Evolutionary conservation across 2,329 filamentous ascomycete species (phyloP).

Genomic region (Sarocladiaceae sp.): DNA sequence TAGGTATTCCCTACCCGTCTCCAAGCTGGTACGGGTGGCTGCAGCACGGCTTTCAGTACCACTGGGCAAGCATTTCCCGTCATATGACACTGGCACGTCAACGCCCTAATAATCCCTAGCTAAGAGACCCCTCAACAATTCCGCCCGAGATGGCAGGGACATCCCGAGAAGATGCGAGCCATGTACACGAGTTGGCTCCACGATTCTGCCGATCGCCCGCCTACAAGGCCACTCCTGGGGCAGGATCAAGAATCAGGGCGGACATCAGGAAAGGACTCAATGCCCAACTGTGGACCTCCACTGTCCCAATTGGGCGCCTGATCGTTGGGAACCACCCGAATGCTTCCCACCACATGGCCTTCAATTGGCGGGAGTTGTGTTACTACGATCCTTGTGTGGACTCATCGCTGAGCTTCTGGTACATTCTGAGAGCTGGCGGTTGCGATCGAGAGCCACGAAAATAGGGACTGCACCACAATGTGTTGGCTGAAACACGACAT

Average conservation of each 20-base stretch:
- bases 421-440: too few relatives aligned
- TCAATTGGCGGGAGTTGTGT: too few relatives aligned
- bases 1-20: too few relatives aligned
- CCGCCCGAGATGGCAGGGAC: conserved; percentile 3
- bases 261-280: not conserved
- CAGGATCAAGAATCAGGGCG: too few relatives aligned
- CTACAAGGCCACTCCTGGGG: too few relatives aligned
- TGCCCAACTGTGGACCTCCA: conserved; percentile 4
- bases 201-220: too few relatives aligned
- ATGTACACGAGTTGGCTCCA: not conserved
- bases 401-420: too few relatives aligned
- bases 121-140: not conserved
- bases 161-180: not conserved
- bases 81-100: not conserved
- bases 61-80: not conserved
- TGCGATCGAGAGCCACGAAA: too few relatives aligned
- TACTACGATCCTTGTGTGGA: too few relatives aligned
- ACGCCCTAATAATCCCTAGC: not conserved
- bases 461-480: not conserved
- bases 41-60: too few relatives aligned
- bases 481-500: not conserved
- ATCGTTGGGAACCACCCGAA: not conserved
- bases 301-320: not conserved
- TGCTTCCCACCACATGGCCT: too few relatives aligned
- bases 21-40: too few relatives aligned